Conservation (phyloP, 192 early-diverging fungal genomes). For the Rhizophagus clarus region DNA sequence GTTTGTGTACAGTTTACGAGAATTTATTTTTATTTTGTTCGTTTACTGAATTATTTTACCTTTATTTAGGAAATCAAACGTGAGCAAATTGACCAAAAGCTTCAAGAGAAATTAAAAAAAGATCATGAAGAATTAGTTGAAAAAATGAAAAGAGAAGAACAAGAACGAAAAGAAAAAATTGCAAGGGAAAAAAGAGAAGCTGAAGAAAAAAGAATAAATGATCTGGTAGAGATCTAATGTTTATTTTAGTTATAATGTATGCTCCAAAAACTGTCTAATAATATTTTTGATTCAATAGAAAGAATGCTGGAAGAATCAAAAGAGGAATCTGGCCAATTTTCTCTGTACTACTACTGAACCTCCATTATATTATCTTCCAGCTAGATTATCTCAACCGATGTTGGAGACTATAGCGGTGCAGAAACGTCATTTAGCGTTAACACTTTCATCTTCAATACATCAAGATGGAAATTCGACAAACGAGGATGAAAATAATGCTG, state of each 20-base stretch:
- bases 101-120: slow-evolving; percentile 49
- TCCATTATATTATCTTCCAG: slow-evolving; percentile 38
- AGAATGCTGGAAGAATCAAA: slow-evolving; percentile 33
- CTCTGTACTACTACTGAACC: slow-evolving; percentile 37
- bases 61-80: slow-evolving; percentile 46
- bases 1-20: not conserved
- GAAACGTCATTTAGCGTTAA: slow-evolving; percentile 30
- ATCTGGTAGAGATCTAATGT: slow-evolving; percentile 7
- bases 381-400: slow-evolving; percentile 23
- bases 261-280: not conserved
- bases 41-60: not conserved
- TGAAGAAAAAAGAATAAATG: slow-evolving; percentile 18
- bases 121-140: slow-evolving; percentile 45
- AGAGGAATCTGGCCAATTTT: slow-evolving; percentile 36
- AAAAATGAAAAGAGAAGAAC: slow-evolving; percentile 41
- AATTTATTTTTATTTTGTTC: not conserved
- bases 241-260: not conserved
- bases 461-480: slow-evolving; percentile 5
- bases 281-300: not conserved
- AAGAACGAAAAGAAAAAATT: slow-evolving; percentile 37
- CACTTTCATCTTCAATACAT: not conserved
- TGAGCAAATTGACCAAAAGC: slow-evolving; percentile 44
- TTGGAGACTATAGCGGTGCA: slow-evolving; percentile 27
- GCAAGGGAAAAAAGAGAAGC: slow-evolving; percentile 25
- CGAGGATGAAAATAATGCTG: not conserved